These are phyloP conservation scores for Nothomitra cinnamomea DNA, from an alignment of 2,329 filamentous ascomycete genomes.

Conservation along the genomic window DNA sequence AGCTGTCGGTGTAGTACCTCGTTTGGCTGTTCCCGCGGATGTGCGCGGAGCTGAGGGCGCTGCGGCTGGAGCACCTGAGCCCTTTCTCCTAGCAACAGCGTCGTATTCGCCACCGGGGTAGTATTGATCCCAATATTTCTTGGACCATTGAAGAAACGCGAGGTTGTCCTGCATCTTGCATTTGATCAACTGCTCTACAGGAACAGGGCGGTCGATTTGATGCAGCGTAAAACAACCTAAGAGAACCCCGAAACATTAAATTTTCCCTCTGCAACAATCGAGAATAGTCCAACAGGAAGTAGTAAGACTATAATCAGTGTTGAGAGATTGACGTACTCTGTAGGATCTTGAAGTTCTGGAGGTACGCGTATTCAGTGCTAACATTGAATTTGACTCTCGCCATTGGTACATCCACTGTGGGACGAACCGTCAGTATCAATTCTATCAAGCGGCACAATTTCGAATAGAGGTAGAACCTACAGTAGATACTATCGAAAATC, in stretches of 20 bases:
- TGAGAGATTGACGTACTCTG: constrained; percentile 49
- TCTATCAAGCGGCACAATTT: neutral
- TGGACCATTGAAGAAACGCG: constrained; percentile 94
- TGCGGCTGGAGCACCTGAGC: constrained; percentile 39
- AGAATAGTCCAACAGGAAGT: too few relatives aligned
- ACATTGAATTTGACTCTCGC: constrained; percentile 94
- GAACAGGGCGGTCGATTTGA: constrained; percentile 74
- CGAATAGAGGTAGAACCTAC: constrained; percentile 24
- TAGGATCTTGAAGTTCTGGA: constrained; percentile 96
- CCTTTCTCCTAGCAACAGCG: constrained; percentile 70
- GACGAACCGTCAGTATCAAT: constrained; percentile 6
- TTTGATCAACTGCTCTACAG: constrained; percentile 77
- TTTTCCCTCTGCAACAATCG: neutral
- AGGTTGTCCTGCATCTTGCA: constrained; percentile 99
- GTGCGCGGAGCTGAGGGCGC: constrained; percentile 32
- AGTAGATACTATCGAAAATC: constrained; percentile 95
- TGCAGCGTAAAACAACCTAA: constrained; percentile 76
- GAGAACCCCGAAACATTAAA: neutral
- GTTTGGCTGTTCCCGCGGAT: constrained; percentile 27
- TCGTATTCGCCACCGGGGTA: constrained; percentile 97
- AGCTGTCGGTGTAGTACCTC: constrained; percentile 46
- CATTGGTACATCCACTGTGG: constrained; percentile 74
- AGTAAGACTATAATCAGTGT: neutral
- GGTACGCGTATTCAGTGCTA: constrained; percentile 90
- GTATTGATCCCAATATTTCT: constrained; percentile 95